Percentiles rank a stretch among this genome's conserved stretches.
These are phyloP conservation scores for Euclidium syriacum DNA, from an alignment of 345 rosid species.

Conservation along the genomic window DNA sequence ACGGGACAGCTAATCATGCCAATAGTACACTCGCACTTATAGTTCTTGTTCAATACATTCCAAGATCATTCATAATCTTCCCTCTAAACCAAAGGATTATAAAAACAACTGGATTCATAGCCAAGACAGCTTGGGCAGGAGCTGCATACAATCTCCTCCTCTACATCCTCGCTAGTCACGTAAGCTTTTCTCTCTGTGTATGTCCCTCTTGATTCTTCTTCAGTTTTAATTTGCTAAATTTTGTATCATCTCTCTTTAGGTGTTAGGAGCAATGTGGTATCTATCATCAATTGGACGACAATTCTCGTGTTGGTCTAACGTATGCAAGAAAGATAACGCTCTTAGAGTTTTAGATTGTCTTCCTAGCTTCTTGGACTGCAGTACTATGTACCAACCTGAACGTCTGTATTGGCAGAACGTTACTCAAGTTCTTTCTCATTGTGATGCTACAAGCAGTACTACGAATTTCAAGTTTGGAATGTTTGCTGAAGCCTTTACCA, in stretches of 20 bases:
- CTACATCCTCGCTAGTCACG: slow-evolving; percentile 79
- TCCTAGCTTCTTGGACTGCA: slow-evolving; percentile 59
- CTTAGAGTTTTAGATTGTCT: slow-evolving; percentile 44
- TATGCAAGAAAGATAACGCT: slow-evolving; percentile 46
- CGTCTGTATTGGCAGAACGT: slow-evolving; percentile 65
- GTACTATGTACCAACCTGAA: slow-evolving; percentile 36
- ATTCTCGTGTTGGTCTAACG: slow-evolving; percentile 65
- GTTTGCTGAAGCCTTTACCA: slow-evolving; percentile 67
- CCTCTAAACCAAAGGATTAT: slow-evolving; percentile 69
- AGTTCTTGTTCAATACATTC: slow-evolving; percentile 74
- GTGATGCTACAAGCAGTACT: slow-evolving; percentile 48
- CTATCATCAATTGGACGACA: slow-evolving; percentile 64
- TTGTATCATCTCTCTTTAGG: slow-evolving; percentile 36
- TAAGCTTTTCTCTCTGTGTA: slow-evolving; percentile 15
- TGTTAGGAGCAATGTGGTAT: slow-evolving; percentile 83
- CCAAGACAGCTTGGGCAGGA: slow-evolving; percentile 86
- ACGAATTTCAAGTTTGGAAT: slow-evolving; percentile 61
- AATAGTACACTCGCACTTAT: slow-evolving; percentile 64
- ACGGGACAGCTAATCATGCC: slow-evolving; percentile 51
- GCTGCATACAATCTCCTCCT: slow-evolving; percentile 79
- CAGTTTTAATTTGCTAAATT: background rate
- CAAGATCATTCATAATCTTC: slow-evolving; percentile 67
- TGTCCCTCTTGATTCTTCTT: background rate
- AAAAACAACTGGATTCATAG: slow-evolving; percentile 61
- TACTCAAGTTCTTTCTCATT: slow-evolving; percentile 48